Percentiles rank a stretch among this genome's conserved stretches.
Evolutionary conservation across 495 filamentous ascomycete species (phyloP).

Genomic region (Venustampulla echinocandica): DNA sequence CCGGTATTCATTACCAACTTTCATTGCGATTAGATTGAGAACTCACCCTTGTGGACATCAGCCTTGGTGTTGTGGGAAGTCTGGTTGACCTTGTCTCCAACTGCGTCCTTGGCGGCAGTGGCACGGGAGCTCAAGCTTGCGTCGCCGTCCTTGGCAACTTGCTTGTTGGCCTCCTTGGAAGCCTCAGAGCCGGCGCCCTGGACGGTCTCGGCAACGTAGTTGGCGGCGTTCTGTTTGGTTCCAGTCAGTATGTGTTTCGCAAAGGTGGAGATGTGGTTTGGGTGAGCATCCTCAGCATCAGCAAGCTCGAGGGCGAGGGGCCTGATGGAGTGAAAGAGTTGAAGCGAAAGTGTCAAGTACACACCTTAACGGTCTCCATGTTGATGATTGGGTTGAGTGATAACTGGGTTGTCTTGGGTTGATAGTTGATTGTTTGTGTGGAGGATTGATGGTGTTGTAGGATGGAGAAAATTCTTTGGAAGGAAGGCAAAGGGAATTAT

Average conservation of each 20-base stretch:
- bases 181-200: conserved; percentile 35
- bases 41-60: conserved; percentile 44
- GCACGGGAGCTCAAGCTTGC: conserved; percentile 40
- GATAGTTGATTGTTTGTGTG: conserved; percentile 27
- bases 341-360: conserved; percentile 1
- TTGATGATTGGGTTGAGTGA: conserved; percentile 27
- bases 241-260: conserved; percentile 1
- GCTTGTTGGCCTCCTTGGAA: conserved; percentile 61
- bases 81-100: conserved; percentile 50
- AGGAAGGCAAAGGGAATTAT: conserved; percentile 2
- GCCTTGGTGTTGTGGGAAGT: conserved; percentile 43
- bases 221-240: conserved; percentile 38
- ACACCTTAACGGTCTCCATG: conserved; percentile 47
- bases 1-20: not conserved
- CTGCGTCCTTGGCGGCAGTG: conserved; percentile 45
- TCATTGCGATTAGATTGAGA: not conserved
- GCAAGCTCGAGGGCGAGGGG: no score
- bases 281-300: no score
- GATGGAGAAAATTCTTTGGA: conserved; percentile 3
- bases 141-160: conserved; percentile 51
- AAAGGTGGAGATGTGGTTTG: not conserved
- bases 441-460: conserved; percentile 20
- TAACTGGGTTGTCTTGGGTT: conserved; percentile 17
- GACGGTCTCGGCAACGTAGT: conserved; percentile 53
- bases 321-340: not conserved